phyloP scores from a whole-genome alignment of 2,329 filamentous ascomycete species.

The Verticillium nonalfalfae region DNA sequence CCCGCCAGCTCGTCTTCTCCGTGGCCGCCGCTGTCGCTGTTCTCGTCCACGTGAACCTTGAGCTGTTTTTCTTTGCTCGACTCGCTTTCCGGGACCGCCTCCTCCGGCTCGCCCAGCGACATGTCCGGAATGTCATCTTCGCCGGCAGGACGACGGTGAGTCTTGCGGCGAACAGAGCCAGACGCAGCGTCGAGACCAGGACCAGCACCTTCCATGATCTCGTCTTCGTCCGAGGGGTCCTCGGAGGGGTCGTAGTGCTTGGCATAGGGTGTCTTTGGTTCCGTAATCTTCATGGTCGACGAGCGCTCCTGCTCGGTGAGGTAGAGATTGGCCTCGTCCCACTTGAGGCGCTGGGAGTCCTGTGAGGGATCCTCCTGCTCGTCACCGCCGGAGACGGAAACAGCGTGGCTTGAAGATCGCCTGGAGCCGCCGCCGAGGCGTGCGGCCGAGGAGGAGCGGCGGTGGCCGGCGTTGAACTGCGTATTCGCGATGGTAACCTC shows the following conservation, averaged over 20 bases:
- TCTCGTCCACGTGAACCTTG: slow-evolving; percentile 67
- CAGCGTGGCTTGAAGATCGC: slow-evolving; percentile 55
- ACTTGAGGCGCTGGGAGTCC: slow-evolving; percentile 72
- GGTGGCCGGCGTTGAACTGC: slow-evolving; percentile 84
- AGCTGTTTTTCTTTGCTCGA: slow-evolving; percentile 18
- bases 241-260: slow-evolving; percentile 85
- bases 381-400: slow-evolving; percentile 35
- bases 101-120: slow-evolving; percentile 88
- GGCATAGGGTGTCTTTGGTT: slow-evolving; percentile 96
- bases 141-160: slow-evolving; percentile 13
- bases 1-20: slow-evolving; percentile 49
- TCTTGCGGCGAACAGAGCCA: slow-evolving; percentile 11
- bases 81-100: slow-evolving; percentile 49
- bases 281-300: slow-evolving; percentile 97
- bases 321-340: slow-evolving; percentile 98
- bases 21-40: slow-evolving; percentile 43
- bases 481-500: slow-evolving; percentile 94
- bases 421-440: slow-evolving; percentile 59
- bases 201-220: slow-evolving; percentile 56
- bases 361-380: slow-evolving; percentile 43
- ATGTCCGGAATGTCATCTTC: slow-evolving; percentile 83
- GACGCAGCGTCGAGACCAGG: slow-evolving; percentile 41
- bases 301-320: slow-evolving; percentile 93
- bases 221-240: slow-evolving; percentile 77
- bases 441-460: slow-evolving; percentile 67